A percentile compares a stretch with the other conserved stretches of the same genome.
phyloP scores from a whole-genome alignment of 2,329 filamentous ascomycete species.

The Lasiodiplodia sp. region DNA sequence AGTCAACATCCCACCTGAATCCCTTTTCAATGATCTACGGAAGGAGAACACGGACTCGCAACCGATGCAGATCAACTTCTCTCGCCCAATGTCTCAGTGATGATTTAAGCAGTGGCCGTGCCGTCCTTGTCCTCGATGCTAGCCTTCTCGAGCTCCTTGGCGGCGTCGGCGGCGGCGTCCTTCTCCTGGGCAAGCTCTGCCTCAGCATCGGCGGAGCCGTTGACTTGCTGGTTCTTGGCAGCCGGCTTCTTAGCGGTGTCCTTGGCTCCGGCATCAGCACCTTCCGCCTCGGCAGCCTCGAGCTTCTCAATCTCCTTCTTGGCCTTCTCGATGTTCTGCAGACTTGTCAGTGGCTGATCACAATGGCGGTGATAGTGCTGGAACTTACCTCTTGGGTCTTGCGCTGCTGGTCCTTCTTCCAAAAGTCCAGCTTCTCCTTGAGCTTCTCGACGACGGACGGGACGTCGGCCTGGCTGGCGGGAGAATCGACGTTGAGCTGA shows the following conservation, averaged over 20 bases:
- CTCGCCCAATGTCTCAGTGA: not conserved
- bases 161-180: constrained; percentile 65
- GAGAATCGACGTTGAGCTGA: constrained; percentile 84
- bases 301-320: constrained; percentile 93
- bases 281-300: constrained; percentile 68
- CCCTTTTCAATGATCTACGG: constrained; percentile 1
- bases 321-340: constrained; percentile 92
- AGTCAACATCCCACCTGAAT: constrained; percentile 17
- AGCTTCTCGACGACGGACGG: constrained; percentile 84
- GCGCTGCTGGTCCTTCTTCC: constrained; percentile 87
- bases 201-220: constrained; percentile 60
- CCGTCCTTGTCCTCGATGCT: constrained; percentile 62
- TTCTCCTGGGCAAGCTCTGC: constrained; percentile 65
- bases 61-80: constrained; percentile 8
- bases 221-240: constrained; percentile 59
- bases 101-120: constrained; percentile 14
- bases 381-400: constrained; percentile 87
- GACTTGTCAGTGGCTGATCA: not conserved
- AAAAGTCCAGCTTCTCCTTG: constrained; percentile 87
- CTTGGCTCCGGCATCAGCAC: constrained; percentile 60
- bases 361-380: constrained; percentile 28
- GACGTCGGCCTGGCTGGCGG: constrained; percentile 84
- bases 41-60: not conserved
- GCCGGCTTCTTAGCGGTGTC: constrained; percentile 63
- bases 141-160: constrained; percentile 67